Evolutionary conservation across 805 yeast species (phyloP), one percentile per base, ranked within the genome.

Genomic region (Maudiozyma saulgeensis): DNA sequence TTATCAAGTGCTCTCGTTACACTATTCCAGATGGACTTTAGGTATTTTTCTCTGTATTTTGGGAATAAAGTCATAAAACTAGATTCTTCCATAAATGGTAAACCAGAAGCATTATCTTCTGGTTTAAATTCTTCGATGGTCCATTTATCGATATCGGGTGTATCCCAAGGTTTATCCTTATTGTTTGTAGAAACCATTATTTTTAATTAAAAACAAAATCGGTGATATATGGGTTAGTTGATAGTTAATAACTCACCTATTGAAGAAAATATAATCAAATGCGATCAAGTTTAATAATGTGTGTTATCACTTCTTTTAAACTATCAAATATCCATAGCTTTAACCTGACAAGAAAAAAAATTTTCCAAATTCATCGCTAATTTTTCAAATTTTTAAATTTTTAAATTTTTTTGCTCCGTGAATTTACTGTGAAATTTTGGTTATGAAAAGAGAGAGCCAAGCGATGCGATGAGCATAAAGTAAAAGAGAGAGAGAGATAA

Each of bases 111-210:
- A 62, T 89, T 87, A 63, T 93, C 96, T 58, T 88, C 96, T 1
- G 88, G 87, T 56, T 77, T 84, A 73, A 93, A 93, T 50, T 88
- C 95, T 35, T 87, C 96, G 35, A 81, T 73, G 58, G 77, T 74
- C 99, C 99, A 91, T 66, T 91, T 90, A 66, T 90, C 96, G 50
- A 90, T 82, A 58, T 89, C 96, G 19, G 85, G 87, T 11, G 96
- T 90, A 64, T 90, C 98, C 98, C 98, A 90, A 47, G 98, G 98
- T 68, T 91, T 91, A 60, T 93, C 98, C 62, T 81, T 83, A 68
- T 93, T 87, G 68, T 91, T 90, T 44, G 95, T 87, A 1, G 96
- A 87, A 23, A 84, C 88, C 99, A 91, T 91, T 42, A 44, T 56
- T n/a, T 45, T 6, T 11, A 23, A 18, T 21, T 18, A 23, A 21